Percentiles rank a stretch among this genome's conserved stretches.
These are phyloP conservation scores for Pseudoscleropodium purum DNA, from an alignment of 225 moss, liverwort and hornwort genomes.

Conservation along the genomic window DNA sequence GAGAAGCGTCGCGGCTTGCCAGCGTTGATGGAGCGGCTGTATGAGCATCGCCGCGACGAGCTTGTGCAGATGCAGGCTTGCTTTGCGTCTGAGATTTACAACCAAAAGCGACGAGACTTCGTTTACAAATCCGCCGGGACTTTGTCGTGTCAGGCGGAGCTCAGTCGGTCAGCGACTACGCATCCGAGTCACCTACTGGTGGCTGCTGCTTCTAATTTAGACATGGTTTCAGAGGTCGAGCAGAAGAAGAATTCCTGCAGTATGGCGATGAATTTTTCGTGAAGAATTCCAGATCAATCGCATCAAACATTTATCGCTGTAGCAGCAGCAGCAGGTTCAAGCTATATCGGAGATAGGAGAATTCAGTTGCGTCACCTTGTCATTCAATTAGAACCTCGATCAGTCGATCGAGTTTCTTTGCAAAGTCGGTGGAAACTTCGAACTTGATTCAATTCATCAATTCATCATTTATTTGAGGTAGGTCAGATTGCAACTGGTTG, in stretches of 20 bases:
- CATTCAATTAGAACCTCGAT: background rate
- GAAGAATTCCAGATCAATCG: too few relatives aligned
- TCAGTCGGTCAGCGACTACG: background rate
- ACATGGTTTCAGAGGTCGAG: background rate
- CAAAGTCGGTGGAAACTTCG: too few relatives aligned
- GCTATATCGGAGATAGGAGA: background rate
- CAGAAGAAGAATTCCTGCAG: background rate
- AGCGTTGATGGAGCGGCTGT: background rate
- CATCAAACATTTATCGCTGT: background rate
- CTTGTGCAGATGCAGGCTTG: conserved; percentile 10
- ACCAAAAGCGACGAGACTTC: conserved; percentile 16
- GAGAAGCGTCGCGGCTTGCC: background rate
- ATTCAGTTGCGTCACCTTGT: background rate
- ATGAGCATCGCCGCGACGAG: conserved; percentile 3
- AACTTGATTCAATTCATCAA: background rate
- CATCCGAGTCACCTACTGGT: background rate
- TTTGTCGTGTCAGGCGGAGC: conserved; percentile 19
- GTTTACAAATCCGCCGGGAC: conserved; percentile 15
- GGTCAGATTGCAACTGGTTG: background rate
- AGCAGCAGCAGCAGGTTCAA: background rate
- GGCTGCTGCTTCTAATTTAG: background rate
- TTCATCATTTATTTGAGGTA: too few relatives aligned
- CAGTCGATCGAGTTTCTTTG: too few relatives aligned
- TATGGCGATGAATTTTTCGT: too few relatives aligned
- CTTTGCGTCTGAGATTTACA: background rate